Percentiles rank a stretch among this genome's conserved stretches.
Evolutionary conservation across 345 rosid genomes (phyloP).

Genomic region (Clausena lansium): DNA sequence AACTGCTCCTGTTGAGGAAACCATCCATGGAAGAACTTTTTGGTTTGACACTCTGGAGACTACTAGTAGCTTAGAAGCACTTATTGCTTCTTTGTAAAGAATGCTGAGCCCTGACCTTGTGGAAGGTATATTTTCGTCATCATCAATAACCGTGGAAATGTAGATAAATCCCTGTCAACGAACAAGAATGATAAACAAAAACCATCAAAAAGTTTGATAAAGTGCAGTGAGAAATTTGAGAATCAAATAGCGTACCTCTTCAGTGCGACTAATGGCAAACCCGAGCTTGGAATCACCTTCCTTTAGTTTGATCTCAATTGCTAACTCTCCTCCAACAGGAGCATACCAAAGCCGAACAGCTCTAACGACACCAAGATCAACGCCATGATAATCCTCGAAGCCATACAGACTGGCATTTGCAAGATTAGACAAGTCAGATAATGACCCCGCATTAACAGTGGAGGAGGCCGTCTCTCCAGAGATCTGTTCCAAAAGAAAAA

Average conservation of each 20-base stretch:
- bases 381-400: slow-evolving; percentile 96
- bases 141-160: slow-evolving; percentile 76
- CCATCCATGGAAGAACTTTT: slow-evolving; percentile 94
- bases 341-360: slow-evolving; percentile 93
- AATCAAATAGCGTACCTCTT: slow-evolving; percentile 55
- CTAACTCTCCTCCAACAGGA: slow-evolving; percentile 65
- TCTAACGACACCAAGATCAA: slow-evolving; percentile 94
- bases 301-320: slow-evolving; percentile 64
- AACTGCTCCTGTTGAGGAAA: slow-evolving; percentile 80
- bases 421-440: slow-evolving; percentile 75
- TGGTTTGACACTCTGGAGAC: slow-evolving; percentile 77
- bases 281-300: slow-evolving; percentile 88
- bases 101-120: slow-evolving; percentile 72
- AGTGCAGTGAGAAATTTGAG: neutral
- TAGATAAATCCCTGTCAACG: slow-evolving; percentile 78
- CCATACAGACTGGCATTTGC: slow-evolving; percentile 84
- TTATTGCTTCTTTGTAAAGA: slow-evolving; percentile 61
- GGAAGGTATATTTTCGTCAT: slow-evolving; percentile 58
- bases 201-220: neutral
- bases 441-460: slow-evolving; percentile 74
- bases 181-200: neutral
- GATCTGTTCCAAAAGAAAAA: slow-evolving; percentile 44
- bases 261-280: slow-evolving; percentile 95
- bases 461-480: slow-evolving; percentile 96
- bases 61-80: slow-evolving; percentile 54